Percentiles rank a stretch among this genome's conserved stretches.
phyloP scores from a whole-genome alignment of 1,284 basidiomycete species.

The Cryptococcus sp. region DNA sequence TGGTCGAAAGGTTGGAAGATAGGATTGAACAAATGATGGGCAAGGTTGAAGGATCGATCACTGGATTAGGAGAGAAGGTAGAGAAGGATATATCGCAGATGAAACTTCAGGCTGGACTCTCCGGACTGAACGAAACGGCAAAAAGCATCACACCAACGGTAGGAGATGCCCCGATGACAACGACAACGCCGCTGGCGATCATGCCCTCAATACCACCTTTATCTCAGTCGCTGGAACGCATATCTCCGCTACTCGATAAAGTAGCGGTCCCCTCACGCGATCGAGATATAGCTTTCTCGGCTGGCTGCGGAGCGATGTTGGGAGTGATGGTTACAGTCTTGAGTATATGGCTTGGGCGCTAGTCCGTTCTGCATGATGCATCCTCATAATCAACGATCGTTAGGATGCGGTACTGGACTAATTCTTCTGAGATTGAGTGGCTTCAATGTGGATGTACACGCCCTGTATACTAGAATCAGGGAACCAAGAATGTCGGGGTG shows the following conservation, averaged over 20 bases:
- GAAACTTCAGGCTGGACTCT: neutral
- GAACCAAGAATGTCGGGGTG: too few relatives aligned
- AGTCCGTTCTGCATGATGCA: too few relatives aligned
- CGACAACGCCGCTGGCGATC: neutral
- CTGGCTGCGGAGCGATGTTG: neutral
- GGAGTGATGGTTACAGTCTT: too few relatives aligned
- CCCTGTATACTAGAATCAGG: too few relatives aligned
- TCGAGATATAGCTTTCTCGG: neutral
- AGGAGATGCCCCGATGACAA: neutral
- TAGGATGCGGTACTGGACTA: too few relatives aligned
- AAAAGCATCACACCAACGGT: neutral
- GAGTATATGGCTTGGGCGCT: too few relatives aligned
- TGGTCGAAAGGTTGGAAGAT: slow-evolving; percentile 81
- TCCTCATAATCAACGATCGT: too few relatives aligned
- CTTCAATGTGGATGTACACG: too few relatives aligned
- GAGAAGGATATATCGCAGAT: neutral
- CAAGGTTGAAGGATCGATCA: slow-evolving; percentile 24
- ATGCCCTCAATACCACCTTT: neutral
- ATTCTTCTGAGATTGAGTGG: too few relatives aligned
- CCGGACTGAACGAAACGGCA: too few relatives aligned
- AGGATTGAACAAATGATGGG: slow-evolving; percentile 70
- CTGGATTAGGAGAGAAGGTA: neutral
- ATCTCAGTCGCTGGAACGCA: neutral
- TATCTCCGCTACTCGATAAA: neutral
- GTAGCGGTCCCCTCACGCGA: neutral